Conservation (phyloP, 208 protist genomes). For the Wallacemonas sp. region DNA sequence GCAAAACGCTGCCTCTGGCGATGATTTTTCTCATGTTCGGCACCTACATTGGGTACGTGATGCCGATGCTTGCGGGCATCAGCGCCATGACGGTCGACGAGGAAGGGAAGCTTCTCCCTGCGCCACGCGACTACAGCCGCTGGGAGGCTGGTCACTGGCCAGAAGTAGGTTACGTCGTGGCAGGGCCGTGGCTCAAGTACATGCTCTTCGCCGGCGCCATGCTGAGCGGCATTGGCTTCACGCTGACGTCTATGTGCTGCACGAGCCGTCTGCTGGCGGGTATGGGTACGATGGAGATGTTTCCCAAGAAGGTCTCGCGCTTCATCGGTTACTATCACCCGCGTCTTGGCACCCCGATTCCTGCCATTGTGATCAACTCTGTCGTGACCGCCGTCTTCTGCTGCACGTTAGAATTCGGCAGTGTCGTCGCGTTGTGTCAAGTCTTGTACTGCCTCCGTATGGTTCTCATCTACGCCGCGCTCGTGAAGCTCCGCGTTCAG, state of each 20-base stretch:
- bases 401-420: slow-evolving; percentile 65
- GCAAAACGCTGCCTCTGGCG: slow-evolving; percentile 39
- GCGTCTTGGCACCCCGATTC: slow-evolving; percentile 74
- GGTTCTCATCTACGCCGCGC: slow-evolving; percentile 68
- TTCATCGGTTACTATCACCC: slow-evolving; percentile 86
- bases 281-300: slow-evolving; percentile 88
- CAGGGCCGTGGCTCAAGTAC: slow-evolving; percentile 75
- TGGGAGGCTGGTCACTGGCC: slow-evolving; percentile 84
- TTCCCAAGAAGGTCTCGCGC: slow-evolving; percentile 71
- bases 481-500: slow-evolving; percentile 74
- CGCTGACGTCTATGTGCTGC: slow-evolving; percentile 83
- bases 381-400: slow-evolving; percentile 63
- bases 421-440: slow-evolving; percentile 80
- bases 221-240: slow-evolving; percentile 76
- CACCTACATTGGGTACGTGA: slow-evolving; percentile 77
- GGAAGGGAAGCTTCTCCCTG: slow-evolving; percentile 7
- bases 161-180: slow-evolving; percentile 54
- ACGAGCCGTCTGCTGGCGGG: slow-evolving; percentile 80
- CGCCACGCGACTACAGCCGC: slow-evolving; percentile 50
- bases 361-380: slow-evolving; percentile 73
- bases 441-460: slow-evolving; percentile 80
- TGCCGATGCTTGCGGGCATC: slow-evolving; percentile 78
- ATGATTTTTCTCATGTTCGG: slow-evolving; percentile 77
- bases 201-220: slow-evolving; percentile 74
- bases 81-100: slow-evolving; percentile 55